Base-by-base conservation (phyloP, 768 basidiomycete genomes). In the Hebeloma cylindrosporum region DNA sequence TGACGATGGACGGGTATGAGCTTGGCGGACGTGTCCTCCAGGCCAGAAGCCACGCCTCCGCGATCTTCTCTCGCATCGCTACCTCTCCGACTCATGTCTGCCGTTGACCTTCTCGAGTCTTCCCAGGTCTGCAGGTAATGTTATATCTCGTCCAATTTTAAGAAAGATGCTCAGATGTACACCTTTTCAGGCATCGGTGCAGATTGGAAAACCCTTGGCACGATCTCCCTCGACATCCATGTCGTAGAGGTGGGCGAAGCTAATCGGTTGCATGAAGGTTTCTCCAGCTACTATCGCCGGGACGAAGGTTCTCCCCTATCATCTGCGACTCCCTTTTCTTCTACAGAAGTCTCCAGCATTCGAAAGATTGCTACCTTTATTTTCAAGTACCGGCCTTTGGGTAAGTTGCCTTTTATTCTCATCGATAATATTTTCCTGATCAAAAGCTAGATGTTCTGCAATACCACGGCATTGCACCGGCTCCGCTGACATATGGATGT, bases 41-140 rank as follows among this genome's bases (percentile, higher is more conserved):
- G 31, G 60, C 63, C 22, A 58, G 56, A 46, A 64, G 60, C 34
- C 57, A 64, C 45, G 60, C 62, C 5, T 54, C 62, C 4, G 56
- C 58, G n/a, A 61, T 64, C 14, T 64, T 64, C 45, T 64, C 63
- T 36, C 60, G 59, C 25, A 58, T 64, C 34, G 60, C 61, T 17
- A 64, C 60, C 9, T 61, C 61, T 25, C 56, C 63, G 20, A 64
- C 60, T 60, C 58, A 3, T 62, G 61, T 50, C 45, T 58, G 27
- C 60, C 60, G 7, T 40, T 62, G 27, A 53, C 58, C 6, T 62
- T 62, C 34, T 54, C 55, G 10, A 47, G 49, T 26, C 54, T 59
- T 29, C 58, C 60, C 39, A 51, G 57, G 27, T 52, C 58, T 23
- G 49, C 53, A 49, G 56, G 54, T 56, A 16, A 14, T 43, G 22